Base-by-base conservation (phyloP, 2,329 filamentous ascomycete genomes). In the Clonostachys solani region DNA sequence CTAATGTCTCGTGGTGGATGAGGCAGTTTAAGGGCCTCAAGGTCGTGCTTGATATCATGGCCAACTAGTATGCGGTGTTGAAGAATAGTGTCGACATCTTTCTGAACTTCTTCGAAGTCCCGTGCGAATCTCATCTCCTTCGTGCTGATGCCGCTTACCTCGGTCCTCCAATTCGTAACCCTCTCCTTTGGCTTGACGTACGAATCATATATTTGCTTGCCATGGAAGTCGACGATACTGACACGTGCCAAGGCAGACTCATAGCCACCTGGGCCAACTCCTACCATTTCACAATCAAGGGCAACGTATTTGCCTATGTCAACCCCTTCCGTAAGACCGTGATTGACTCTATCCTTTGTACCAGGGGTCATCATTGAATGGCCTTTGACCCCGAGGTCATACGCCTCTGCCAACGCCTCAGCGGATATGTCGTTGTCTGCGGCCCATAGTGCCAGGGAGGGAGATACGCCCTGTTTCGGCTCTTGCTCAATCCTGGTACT, bases 241-340 rank as follows among this genome's bases (percentile, higher is more conserved):
- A 92, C 89, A 42, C 94, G 82, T 2, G 94, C 94, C 41, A 99
- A 80, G 1, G 83, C 84, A 35, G 89, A 91, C 60, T 84, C 80
- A 53, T 85, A 75, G 18, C 82, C 79, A 44, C 82, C 82, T 1
- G 81, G 80, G 0, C 87, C 88, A 12, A 95, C 82, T 43, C 92
- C 94, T 23, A 99, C 94, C 94, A 99, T 99, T 70, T 99, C 94
- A 66, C 94, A 99, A 71, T 99, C 94, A 42, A 99, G 81, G 17
- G 89, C 87, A 40, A 99, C 72, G 64, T 95, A 99, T 75, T 94
- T 95, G 45, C 92, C 94, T 17, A 92, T 72, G 46, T 90, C 81
- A 35, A 86, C 69, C 6, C 77, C 80, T 19, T 72, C 65, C 2
- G 80, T 77, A 5, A 83, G 70, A 1, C 86, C 86, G 41, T 81